These are phyloP conservation scores for Amanita jacksonii DNA, from an alignment of 768 basidiomycete species.

Conservation along the genomic window DNA sequence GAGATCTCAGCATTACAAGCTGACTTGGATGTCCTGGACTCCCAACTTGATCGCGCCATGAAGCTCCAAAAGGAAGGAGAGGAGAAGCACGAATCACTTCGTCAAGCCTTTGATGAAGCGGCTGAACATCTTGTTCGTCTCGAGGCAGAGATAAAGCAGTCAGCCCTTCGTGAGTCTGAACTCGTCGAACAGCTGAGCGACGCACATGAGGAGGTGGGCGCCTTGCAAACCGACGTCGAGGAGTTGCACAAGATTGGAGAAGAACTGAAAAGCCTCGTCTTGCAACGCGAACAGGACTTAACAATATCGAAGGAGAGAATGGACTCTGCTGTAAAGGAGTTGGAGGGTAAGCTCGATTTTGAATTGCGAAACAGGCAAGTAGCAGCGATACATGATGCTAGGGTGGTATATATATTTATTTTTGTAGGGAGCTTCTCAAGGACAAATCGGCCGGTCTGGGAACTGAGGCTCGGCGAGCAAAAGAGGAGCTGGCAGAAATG, in stretches of 20 bases:
- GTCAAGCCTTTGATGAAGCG: conserved; percentile 71
- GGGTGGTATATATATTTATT: background rate
- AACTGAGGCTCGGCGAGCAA: conserved; percentile 57
- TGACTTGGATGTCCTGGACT: conserved; percentile 79
- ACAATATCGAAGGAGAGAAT: conserved; percentile 64
- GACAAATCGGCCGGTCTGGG: conserved; percentile 53
- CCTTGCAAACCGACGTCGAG: conserved; percentile 47
- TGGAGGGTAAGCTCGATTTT: conserved; percentile 59
- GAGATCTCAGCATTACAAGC: conserved; percentile 71
- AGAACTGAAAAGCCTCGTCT: conserved; percentile 58
- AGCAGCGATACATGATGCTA: background rate
- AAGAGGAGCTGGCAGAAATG: conserved; percentile 71
- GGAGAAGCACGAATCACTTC: conserved; percentile 64
- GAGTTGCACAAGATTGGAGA: conserved; percentile 56
- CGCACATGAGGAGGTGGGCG: conserved; percentile 50
- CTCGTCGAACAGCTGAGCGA: conserved; percentile 46
- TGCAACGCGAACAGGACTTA: conserved; percentile 77
- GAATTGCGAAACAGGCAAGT: conserved; percentile 60
- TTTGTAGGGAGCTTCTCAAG: conserved; percentile 51
- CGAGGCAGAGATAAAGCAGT: conserved; percentile 66
- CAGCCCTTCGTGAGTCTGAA: conserved; percentile 55
- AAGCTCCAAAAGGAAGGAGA: conserved; percentile 71
- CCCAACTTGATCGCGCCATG: conserved; percentile 75
- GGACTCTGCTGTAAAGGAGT: conserved; percentile 51
- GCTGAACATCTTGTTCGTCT: conserved; percentile 78